A percentile compares a stretch with the other conserved stretches of the same genome.
phyloP scores from a whole-genome alignment of 768 basidiomycete species.

The Rubroboletus pulcherrimus region DNA sequence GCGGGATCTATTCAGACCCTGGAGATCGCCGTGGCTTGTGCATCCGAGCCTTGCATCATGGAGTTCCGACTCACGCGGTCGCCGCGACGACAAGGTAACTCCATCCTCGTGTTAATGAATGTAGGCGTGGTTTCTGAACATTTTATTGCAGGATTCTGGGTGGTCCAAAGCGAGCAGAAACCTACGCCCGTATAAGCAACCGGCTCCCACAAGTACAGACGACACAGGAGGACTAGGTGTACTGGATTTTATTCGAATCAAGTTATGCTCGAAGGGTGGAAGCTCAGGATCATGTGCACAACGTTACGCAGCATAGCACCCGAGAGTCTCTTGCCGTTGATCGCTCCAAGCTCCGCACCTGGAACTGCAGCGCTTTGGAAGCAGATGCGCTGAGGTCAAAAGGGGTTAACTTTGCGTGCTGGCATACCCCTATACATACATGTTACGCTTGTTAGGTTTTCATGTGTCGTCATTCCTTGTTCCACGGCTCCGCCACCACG shows the following conservation, averaged over 20 bases:
- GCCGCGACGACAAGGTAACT: slow-evolving; percentile 21
- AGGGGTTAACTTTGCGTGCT: background rate
- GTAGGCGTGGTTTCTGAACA: background rate
- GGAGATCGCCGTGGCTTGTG: slow-evolving; percentile 20
- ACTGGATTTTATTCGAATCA: background rate
- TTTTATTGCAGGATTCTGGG: slow-evolving; percentile 12
- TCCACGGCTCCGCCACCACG: background rate
- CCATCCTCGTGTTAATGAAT: background rate
- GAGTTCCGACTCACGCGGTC: slow-evolving; percentile 17
- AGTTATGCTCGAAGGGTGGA: background rate
- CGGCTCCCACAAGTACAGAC: background rate
- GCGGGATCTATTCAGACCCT: slow-evolving; percentile 19
- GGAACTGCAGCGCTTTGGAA: background rate
- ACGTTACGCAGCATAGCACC: background rate
- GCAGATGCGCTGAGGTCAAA: background rate
- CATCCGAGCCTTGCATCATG: slow-evolving; percentile 22
- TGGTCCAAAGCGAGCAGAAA: slow-evolving; percentile 18
- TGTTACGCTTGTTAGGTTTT: background rate
- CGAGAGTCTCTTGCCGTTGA: background rate
- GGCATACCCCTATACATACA: background rate
- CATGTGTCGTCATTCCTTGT: background rate
- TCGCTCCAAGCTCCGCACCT: background rate
- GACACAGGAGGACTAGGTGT: background rate
- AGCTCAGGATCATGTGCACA: background rate
- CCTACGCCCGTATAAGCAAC: background rate